Base-by-base conservation (phyloP, 345 rosid genomes). In the Zanthoxylum bungeanum region DNA sequence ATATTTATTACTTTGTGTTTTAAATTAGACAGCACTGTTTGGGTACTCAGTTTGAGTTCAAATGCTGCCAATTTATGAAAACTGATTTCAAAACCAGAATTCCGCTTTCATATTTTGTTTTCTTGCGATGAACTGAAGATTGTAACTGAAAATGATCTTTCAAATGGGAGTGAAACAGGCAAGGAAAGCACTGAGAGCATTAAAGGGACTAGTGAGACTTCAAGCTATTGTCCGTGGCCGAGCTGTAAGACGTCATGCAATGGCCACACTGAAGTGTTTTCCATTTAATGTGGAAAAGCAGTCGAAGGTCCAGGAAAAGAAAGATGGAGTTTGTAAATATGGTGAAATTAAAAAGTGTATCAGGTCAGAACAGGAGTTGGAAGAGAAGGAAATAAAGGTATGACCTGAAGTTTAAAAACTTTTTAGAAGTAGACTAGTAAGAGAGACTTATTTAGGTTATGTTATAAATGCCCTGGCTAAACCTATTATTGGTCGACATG, bases 211-310 rank as follows among this genome's bases (percentile, higher is more conserved):
- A 11, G 97, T 92, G 78, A 89, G 78, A 86, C 92, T 94, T 50
- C 98, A 94, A 86, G 97, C 97, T 21, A 81, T 92, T 58, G 89
- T 80, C 34, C 92, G 97, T 14, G 98, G 97, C 11, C 71, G 76
- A 79, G 89, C 85, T 37, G 92, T 83, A 64, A 86, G 98, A 64
- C 81, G 88, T 57, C 77, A 77, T 61, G 30, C 73, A 33, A 56
- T 61, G 42, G 42, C n/a, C 67, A 68, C 42, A 25, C 3, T 75
- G 72, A 83, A 84, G 63, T 63, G 42, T 73, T 77, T 63, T 53
- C 73, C 78, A 31, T 81, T 79, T 14, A 77, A 51, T 47, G 60
- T 61, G 50, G 71, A 76, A 62, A 68, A 55, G 71, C 80, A 59
- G 50, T 62, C 79, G 27, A 75, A 69, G 44, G 58, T 75, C 36